Evolutionary conservation across 306 rosid species (phyloP), one percentile per base, ranked within the genome.

Genomic region (Glycine tomentella): DNA sequence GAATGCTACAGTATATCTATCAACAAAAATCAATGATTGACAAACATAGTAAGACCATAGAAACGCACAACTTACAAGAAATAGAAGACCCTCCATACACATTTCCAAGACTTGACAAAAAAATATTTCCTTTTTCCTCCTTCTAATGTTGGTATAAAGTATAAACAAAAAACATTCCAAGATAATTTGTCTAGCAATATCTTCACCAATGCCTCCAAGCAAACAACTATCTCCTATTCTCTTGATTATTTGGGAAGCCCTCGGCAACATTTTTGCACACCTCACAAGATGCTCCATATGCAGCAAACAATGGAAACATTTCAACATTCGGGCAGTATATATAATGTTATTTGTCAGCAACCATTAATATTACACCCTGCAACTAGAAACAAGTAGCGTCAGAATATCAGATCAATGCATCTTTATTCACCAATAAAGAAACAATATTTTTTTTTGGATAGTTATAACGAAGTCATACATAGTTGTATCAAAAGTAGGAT

Each of bases 331-430:
- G 67, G 64, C 38, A 74, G 72, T 10, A 79, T 57, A 36, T 68
- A 69, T 61, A 64, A 64, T 64, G 70, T 38, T 64, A 80, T 31
- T 25, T 48, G 86, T 81, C 79, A 59, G 80, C 66, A 82, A 81
- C 79, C 75, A 86, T 76, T 69, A 74, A 56, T 73, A 75, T 65
- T 69, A 78, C 31, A 25, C 36, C 51, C 86, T 86, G 89, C 84
- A 86, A 56, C 48, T 16, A 75, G 34, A 75, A 70, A 77, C 15
- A 78, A 67, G 85, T 59, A 66, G 17, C 8, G 1, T 84, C 69
- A 69, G 69, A 51, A 80, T 56, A 58, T 70, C 61, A 70, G 80
- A 57, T 64, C 56, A 76, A 51, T 62, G 75, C 63, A 55, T 52
- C 36, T 59, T 33, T 46, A 56, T 25, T 73, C 53, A 65, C 48